Evolutionary conservation across 2,329 filamentous ascomycete genomes (phyloP).

Genomic region (Talaromyces sp.): DNA sequence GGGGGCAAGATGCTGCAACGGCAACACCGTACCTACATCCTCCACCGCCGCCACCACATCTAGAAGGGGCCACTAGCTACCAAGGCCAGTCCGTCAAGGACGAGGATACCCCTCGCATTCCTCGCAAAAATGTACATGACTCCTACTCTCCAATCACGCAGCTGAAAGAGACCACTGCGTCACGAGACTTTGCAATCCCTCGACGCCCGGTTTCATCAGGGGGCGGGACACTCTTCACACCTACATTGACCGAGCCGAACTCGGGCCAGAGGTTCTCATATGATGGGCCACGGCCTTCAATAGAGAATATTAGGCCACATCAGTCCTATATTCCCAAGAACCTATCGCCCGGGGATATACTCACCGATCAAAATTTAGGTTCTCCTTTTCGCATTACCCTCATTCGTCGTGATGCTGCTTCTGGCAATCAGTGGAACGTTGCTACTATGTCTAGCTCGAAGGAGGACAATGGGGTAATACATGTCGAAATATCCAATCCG

Average conservation of each 20-base stretch:
- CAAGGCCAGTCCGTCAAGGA: slow-evolving; percentile 11
- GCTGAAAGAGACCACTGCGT: neutral
- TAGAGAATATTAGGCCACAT: neutral
- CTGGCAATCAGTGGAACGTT: slow-evolving; percentile 71
- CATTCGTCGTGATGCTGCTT: slow-evolving; percentile 69
- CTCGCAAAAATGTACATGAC: neutral
- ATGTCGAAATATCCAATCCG: slow-evolving; percentile 57
- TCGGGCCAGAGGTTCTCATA: neutral
- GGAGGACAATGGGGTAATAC: slow-evolving; percentile 35
- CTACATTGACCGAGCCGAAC: neutral
- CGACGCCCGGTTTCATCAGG: slow-evolving; percentile 22
- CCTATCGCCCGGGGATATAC: slow-evolving; percentile 19
- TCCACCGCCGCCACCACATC: slow-evolving; percentile 23
- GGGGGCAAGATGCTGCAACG: slow-evolving; percentile 12
- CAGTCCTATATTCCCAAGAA: neutral
- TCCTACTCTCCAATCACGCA: neutral
- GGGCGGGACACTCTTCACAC: neutral
- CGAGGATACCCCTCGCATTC: neutral
- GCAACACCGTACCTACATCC: neutral
- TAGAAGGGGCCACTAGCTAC: slow-evolving; percentile 10
- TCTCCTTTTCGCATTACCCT: slow-evolving; percentile 51
- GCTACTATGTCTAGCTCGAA: slow-evolving; percentile 55
- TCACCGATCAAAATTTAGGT: neutral
- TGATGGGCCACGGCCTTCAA: neutral
- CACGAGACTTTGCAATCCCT: slow-evolving; percentile 10